Evolutionary conservation across 192 early-diverging fungal species (phyloP), one percentile per base, ranked within the genome.

Genomic region (Bifiguratus adelaidae): DNA sequence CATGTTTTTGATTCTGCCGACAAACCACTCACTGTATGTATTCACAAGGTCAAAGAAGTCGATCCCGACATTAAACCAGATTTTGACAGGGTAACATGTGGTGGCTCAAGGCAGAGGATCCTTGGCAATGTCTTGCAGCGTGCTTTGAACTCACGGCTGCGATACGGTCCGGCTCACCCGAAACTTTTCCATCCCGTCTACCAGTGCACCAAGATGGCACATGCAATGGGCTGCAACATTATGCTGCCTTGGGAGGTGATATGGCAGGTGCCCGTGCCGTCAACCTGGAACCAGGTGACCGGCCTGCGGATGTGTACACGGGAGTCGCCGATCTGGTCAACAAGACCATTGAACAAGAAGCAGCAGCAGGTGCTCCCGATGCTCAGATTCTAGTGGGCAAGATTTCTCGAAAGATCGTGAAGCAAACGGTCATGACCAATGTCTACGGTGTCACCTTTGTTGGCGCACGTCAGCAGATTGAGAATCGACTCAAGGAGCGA

Each of bases 391-490:
- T 93, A 50, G 47, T 70, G 21, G 76, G 72, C 48, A 76, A 76
- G 47, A 69, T 99, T 33, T 84, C 76, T 7, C 83, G 95, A 41
- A 95, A 95, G 70, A 77, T 99, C 30, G 90, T 99, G 43, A 99
- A 99, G 69, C 92, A 99, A 54, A 94, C 95, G 0, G 93, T 99
- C 52, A 99, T 99, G 95, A 99, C 95, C 41, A 95, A 93, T 58
- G 92, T 94, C 3, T 99, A 99, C 40, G 95, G 95, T 23, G 95
- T 99, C 40, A 99, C 95, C 1, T 86, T 94, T 53, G 72, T 99
- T 19, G 95, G 95, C 24, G 95, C 95, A 4, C 67, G 80, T 27
- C 67, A 70, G 7, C 95, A 98, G 69, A 92, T 98, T 47, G 68
- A 73, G 19, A 81, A 78, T 28, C 77, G 92, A 20, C 60, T 98